phyloP scores from a whole-genome alignment of 345 rosid genomes.

The Corchorus olitorius region DNA sequence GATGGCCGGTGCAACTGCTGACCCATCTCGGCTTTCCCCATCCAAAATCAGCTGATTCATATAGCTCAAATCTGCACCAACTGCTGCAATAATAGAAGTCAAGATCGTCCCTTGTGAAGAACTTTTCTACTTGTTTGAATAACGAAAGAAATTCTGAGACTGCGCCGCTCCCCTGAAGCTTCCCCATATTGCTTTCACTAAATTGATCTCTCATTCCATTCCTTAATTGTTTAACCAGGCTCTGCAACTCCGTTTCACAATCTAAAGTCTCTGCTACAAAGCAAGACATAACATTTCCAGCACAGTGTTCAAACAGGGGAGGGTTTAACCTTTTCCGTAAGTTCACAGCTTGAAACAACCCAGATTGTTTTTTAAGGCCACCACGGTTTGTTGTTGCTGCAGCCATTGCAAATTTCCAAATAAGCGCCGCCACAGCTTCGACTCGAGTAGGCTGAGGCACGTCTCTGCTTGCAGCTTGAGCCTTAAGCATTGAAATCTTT shows the following conservation, averaged over 20 bases:
- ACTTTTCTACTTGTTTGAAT: no score
- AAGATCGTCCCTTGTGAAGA: not conserved
- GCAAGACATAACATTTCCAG: conserved; percentile 2
- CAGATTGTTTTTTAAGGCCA: conserved; percentile 20
- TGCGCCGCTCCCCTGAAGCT: not conserved
- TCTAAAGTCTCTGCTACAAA: not conserved
- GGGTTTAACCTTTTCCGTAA: conserved; percentile 22
- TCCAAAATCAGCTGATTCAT: conserved; percentile 22
- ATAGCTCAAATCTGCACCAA: not conserved
- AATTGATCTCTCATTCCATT: not conserved
- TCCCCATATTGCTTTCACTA: not conserved
- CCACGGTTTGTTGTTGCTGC: conserved; percentile 16
- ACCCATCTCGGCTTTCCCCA: conserved; percentile 25
- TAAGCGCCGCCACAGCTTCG: conserved; percentile 5
- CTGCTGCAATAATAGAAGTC: not conserved
- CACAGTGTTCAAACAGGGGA: not conserved
- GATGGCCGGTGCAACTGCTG: conserved; percentile 2
- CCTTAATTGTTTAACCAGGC: not conserved
- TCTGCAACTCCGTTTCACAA: not conserved
- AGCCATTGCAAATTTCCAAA: not conserved
- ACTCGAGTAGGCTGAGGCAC: not conserved
- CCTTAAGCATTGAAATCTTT: not conserved
- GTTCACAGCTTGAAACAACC: conserved; percentile 21
- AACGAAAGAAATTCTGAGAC: not conserved
- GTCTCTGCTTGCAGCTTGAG: not conserved